These are phyloP conservation scores for Fraxinus floribunda DNA, from an alignment of 305 asterid genomes.

Conservation along the genomic window DNA sequence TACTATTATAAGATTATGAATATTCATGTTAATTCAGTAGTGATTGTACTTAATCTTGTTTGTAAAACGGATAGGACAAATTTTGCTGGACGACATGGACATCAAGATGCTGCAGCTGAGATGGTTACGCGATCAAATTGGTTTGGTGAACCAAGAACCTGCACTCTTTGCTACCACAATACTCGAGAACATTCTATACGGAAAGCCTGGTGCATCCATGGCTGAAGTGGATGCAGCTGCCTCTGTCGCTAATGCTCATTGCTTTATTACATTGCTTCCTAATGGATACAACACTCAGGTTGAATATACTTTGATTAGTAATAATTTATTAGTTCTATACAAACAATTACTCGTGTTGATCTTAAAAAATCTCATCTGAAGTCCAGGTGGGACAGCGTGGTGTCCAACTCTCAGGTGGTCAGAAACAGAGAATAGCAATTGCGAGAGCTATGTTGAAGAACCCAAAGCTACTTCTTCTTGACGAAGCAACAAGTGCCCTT, in stretches of 20 bases:
- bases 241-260: constrained; percentile 90
- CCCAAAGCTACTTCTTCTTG: neutral
- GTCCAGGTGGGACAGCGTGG: neutral
- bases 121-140: constrained; percentile 93
- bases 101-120: constrained; percentile 78
- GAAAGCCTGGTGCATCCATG: constrained; percentile 91
- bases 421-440: constrained; percentile 7
- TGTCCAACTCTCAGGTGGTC: constrained; percentile 8
- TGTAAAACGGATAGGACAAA: constrained; percentile 57
- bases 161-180: constrained; percentile 97
- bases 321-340: no score
- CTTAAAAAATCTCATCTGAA: no score
- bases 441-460: constrained; percentile 5
- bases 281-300: constrained; percentile 94
- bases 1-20: neutral
- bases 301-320: no score
- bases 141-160: constrained; percentile 98
- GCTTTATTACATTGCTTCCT: constrained; percentile 87
- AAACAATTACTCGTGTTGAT: no score
- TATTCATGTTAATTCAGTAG: neutral
- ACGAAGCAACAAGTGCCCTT: constrained; percentile 2
- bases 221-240: constrained; percentile 92
- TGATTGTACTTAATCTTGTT: neutral
- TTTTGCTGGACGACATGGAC: constrained; percentile 76
- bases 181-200: constrained; percentile 87